Evolutionary conservation across 2,329 filamentous ascomycete species (phyloP), one percentile per base, ranked within the genome.

Genomic region (Verticillium alfalfae): DNA sequence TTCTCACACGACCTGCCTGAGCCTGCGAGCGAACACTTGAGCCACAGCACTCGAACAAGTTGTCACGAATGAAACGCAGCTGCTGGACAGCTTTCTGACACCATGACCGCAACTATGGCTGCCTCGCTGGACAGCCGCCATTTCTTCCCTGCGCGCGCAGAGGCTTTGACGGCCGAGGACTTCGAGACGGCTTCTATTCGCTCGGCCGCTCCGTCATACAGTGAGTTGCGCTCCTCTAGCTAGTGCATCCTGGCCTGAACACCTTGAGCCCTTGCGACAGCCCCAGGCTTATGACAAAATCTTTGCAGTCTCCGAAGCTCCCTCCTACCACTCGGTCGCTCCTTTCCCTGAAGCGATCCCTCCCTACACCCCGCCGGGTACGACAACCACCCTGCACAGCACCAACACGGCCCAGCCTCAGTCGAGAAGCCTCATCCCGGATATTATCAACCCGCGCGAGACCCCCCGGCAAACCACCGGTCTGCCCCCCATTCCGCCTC

Each of bases 171-270:
- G 66, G 68, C 75, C 6, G 82, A 85, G 63, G 87, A 90, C 70
- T 85, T 88, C 62, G 88, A 90, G 68, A 88, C 87, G 26, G 81
- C 84, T 7, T 90, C 88, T 10, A 83, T 90, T 64, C 85, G 79
- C 67, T 90, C 87, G 18, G 82, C 82, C 8, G 87, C 87, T n/a
- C 88, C 88, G 49, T 90, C 88, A 10, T 90, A 90, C 71, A 78
- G 84, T 87, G 67, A 79, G 83, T 76, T 41, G 26, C 38, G 26
- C 16, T 16, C 7, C 38, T 22, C 16, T 31, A 31, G 26, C 22
- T 8, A 52, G 45, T 18, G 16, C n/a, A 4, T 8, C n/a, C n/a
- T 8, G 22, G 41, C 41, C 18, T 26, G 12, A 8, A n/a, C 26
- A 10, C 13, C 2, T 12, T 12, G 16, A 52, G 13, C 10, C 45